A percentile compares a stretch with the other conserved stretches of the same genome.
phyloP scores from a whole-genome alignment of 2,329 filamentous ascomycete genomes.

The Xylaria sp. region DNA sequence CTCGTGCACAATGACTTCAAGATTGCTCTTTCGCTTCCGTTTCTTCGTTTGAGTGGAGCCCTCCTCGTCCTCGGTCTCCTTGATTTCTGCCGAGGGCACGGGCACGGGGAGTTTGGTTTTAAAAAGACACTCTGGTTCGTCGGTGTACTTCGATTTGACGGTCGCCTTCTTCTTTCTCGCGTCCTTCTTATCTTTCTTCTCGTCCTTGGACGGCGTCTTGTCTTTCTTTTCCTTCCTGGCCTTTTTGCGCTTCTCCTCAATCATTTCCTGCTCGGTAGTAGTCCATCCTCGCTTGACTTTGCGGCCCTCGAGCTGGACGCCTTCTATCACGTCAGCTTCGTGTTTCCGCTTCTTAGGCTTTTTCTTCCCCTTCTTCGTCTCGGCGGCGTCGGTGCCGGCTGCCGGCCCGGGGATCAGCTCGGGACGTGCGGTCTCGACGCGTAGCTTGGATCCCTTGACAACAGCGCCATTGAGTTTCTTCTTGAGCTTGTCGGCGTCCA shows the following conservation, averaged over 20 bases:
- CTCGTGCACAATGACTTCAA: slow-evolving; percentile 81
- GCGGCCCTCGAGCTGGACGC: slow-evolving; percentile 77
- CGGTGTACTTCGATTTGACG: slow-evolving; percentile 80
- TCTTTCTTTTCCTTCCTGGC: slow-evolving; percentile 56
- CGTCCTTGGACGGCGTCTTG: slow-evolving; percentile 49
- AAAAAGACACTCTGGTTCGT: slow-evolving; percentile 83
- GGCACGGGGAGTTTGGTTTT: slow-evolving; percentile 76
- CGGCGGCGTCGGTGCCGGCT: slow-evolving; percentile 48
- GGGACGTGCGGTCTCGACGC: slow-evolving; percentile 81
- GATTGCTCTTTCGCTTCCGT: slow-evolving; percentile 67
- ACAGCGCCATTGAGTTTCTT: slow-evolving; percentile 90
- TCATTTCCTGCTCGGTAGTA: slow-evolving; percentile 66
- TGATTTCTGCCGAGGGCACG: slow-evolving; percentile 56
- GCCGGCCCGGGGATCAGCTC: slow-evolving; percentile 60
- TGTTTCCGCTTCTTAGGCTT: slow-evolving; percentile 63
- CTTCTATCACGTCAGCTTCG: slow-evolving; percentile 64
- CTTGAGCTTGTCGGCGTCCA: slow-evolving; percentile 89
- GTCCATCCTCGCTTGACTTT: slow-evolving; percentile 93
- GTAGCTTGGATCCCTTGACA: slow-evolving; percentile 85
- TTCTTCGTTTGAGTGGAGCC: slow-evolving; percentile 64
- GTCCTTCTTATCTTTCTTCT: slow-evolving; percentile 61
- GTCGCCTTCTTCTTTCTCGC: slow-evolving; percentile 67
- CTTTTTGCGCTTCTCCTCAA: slow-evolving; percentile 59
- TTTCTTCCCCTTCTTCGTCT: slow-evolving; percentile 53
- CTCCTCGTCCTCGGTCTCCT: slow-evolving; percentile 51